Percentiles rank a stretch among this genome's conserved stretches.
Conservation (phyloP, 2,329 filamentous ascomycete species). For the Hyphodiscus sp. region DNA sequence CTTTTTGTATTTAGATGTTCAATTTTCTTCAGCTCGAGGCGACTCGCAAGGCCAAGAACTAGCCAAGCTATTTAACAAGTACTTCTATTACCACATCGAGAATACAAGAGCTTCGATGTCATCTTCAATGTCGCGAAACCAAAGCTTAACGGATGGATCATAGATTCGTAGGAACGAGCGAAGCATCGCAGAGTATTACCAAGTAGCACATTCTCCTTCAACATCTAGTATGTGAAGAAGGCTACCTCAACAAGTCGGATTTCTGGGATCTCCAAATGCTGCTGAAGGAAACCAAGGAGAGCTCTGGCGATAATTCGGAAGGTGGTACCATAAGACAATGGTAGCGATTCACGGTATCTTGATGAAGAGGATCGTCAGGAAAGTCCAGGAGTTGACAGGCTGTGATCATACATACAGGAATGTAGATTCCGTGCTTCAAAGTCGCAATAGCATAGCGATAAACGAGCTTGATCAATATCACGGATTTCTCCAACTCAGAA, state of each 20-base stretch:
- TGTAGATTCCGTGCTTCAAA: background rate
- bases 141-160: no score
- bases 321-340: background rate
- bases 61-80: no score
- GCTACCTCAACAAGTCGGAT: background rate
- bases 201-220: background rate
- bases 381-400: background rate
- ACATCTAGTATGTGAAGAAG: background rate
- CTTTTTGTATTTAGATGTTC: no score
- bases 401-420: background rate
- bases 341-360: background rate
- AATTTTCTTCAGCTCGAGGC: no score
- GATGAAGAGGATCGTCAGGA: background rate
- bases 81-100: no score
- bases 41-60: no score
- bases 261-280: background rate
- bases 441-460: background rate
- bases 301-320: background rate
- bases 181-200: no score
- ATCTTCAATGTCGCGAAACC: no score
- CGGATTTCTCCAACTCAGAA: background rate
- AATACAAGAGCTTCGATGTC: no score
- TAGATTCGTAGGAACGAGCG: no score
- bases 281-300: background rate
- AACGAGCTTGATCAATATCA: no score